Base-by-base conservation (phyloP, 2,329 filamentous ascomycete genomes). In the Immersiporthe knoxdaviesiana region DNA sequence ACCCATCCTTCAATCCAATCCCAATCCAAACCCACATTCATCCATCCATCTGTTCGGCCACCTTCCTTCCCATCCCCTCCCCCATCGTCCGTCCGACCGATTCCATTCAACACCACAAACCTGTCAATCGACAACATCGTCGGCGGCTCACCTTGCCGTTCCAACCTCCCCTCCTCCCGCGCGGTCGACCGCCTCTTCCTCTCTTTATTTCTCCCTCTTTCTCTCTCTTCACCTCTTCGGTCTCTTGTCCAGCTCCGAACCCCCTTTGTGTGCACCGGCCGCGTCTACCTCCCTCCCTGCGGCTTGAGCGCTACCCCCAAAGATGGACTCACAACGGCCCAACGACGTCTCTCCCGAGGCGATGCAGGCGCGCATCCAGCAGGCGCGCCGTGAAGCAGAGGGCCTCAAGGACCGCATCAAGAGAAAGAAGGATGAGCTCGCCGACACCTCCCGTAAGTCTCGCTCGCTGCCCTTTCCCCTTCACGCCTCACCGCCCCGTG, bases 361-460 rank as follows among this genome's bases (percentile, higher is more conserved):
- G 81, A 97, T 97, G 90, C 95, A 98, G 87, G 92, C 94, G 84
- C 92, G 92, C 83, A 95, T 96, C 77, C 92, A 93, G 79, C 91
- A 92, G 78, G 95, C 96, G 80, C 91, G 96, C 82, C 93, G 96
- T 85, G 96, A 99, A 87, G 96, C 96, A 77, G 96, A 98, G 86
- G 94, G 92, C 66, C 86, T 98, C 76, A 98, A 98, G 87, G 95
- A 98, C 81, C 91, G 93, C 82, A 98, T 98, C 89, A 98, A 97
- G 91, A 90, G 94, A 84, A 97, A 97, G 90, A 98, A 98, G 92
- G 96, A 99, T 88, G 96, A 98, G 84, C 89, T 99, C 76, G 95
- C 95, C 80, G 96, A 99, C 83, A 97, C 94, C 73, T 97, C 94
- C 79, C 91, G 96, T 99, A 90, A 89, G 95, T 87, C 72, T 72